Evolutionary conservation across 2,329 filamentous ascomycete genomes (phyloP), one percentile per base, ranked within the genome.

Genomic region (Pleoardoris graminearum): DNA sequence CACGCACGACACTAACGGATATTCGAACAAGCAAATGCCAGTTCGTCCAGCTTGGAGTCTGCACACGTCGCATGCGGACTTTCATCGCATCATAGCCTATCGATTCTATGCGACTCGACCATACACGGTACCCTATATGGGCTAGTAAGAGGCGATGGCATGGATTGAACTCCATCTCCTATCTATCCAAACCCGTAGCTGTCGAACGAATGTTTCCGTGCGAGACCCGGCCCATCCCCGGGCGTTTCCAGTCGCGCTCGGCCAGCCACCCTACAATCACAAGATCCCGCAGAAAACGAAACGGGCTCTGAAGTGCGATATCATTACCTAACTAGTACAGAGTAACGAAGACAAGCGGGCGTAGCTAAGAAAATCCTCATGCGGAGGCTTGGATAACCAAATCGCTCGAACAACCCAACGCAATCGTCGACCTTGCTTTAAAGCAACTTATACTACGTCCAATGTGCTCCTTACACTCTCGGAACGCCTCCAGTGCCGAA

Each of bases 401-500:
- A 17, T 36, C 23, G 43, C 33, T 46, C 14, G 3, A 36, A 36
- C n/a, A 38, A 36, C 11, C 27, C 16, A 33, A 22, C 7, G 16
- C 27, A 7, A 37, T 8, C 7, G 14, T 35, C n/a, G 14, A 17
- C n/a, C 17, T 16, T n/a, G 22, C 42, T 41, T 33, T n/a, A 36
- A 37, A 39, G 10, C 8, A 12, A 45, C 3, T 11, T 25, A 12
- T 17, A 11, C 27, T 32, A 37, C 17, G 10, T n/a, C n/a, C n/a
- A n/a, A n/a, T n/a, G n/a, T n/a, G n/a, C n/a, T n/a, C n/a, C 21
- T 17, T 27, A 49, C 50, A 65, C 60, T 38, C 67, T 61, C 12
- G 68, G 69, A 14, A 73, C 64, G 36, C 71, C 71, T 11, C 72
- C 72, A 14, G 71, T 74, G 6, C 73, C 71, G 49, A 89, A 90